Base-by-base conservation (phyloP, 2,329 filamentous ascomycete genomes). In the Monosporascus sp. region DNA sequence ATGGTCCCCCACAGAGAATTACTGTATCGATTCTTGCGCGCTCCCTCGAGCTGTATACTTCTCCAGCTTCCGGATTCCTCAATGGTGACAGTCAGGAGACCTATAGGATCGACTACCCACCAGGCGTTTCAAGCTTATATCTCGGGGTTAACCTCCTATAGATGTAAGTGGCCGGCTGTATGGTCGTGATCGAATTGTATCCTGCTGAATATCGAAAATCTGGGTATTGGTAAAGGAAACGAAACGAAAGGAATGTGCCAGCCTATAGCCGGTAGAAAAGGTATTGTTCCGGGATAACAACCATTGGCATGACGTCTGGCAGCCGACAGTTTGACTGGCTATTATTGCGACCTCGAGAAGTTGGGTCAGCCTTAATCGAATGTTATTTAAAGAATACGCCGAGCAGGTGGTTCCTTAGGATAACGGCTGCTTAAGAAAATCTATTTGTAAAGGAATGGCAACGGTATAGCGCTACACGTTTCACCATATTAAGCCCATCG, bases 101-200 rank as follows among this genome's bases (percentile, higher is more conserved):
- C 26, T 57, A 58, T 59, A 48, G 49, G 60, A 60, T 60, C 56
- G 58, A 49, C 58, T 52, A 22, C 54, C 52, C n/a, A n/a, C n/a
- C n/a, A n/a, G 27, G 60, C 51, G 50, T 59, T 41, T 17, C 47
- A 55, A 55, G 45, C 51, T 55, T 52, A 38, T 52, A 6, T 45
- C 5, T 45, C 24, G 17, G 43, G 16, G 8, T 27, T 27, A 9
- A 17, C 4, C 22, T 45, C 24, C 26, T 20, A 6, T 4, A 4
- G 20, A 22, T 27, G 8, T 17, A 45, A 45, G 22, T 26, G 19
- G 5, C 20, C 40, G 40, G 40, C 5, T 24, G 9, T 14, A 14
- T 24, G 19, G 8, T 43, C 40, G 40, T 5, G 40, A 43, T 43
- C 19, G 40, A 43, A 24, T 43, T 43, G 14, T 43, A 20, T 20